These are phyloP conservation scores for Lumnitzera littorea DNA, from an alignment of 345 rosid species.

Conservation along the genomic window DNA sequence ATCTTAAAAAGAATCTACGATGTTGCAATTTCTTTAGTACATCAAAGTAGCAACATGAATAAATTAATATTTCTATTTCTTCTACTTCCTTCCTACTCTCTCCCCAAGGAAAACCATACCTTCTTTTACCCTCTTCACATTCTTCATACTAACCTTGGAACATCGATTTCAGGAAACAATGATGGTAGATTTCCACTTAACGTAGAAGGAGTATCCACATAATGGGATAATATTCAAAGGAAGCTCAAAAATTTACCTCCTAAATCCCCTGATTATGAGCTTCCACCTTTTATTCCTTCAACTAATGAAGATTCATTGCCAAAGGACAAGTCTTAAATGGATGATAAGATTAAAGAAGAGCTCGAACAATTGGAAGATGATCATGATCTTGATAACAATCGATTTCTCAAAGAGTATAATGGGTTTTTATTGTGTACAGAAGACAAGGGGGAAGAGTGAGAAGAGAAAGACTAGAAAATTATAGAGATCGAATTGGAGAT, in stretches of 20 bases:
- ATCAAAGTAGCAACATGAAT: no score
- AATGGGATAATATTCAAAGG: conserved; percentile 98
- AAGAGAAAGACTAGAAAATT: no score
- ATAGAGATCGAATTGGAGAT: no score
- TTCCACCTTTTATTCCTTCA: conserved; percentile 65
- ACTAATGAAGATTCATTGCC: conserved; percentile 56
- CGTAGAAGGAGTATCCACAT: conserved; percentile 90
- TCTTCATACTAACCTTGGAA: no score
- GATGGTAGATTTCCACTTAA: conserved; percentile 97
- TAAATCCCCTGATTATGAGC: conserved; percentile 83
- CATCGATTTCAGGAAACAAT: neutral
- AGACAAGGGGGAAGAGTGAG: no score
- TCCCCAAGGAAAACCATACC: no score
- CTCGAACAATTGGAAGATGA: conserved; percentile 83
- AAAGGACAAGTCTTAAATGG: conserved; percentile 75
- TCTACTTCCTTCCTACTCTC: no score
- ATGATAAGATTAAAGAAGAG: conserved; percentile 64
- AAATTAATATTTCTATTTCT: no score
- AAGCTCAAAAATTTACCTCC: conserved; percentile 83
- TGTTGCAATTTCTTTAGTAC: no score
- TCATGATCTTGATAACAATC: conserved; percentile 66
- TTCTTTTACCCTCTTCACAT: no score
- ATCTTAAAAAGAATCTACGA: no score
- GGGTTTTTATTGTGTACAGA: no score
- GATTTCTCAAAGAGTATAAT: conserved; percentile 79